Conservation (phyloP, 345 rosid genomes). For the Cardamine resedifolia region DNA sequence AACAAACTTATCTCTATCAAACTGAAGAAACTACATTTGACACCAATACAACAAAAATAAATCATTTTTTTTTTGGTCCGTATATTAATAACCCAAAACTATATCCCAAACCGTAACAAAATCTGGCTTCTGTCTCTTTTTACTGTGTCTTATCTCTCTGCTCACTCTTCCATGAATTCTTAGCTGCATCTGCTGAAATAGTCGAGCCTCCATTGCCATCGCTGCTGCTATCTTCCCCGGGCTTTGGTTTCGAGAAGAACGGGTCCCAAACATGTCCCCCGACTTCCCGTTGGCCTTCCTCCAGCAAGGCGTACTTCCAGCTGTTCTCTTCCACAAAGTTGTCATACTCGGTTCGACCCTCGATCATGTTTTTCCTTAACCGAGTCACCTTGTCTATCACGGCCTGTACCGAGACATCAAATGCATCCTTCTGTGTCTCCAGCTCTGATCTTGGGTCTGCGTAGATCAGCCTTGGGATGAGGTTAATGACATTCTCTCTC, state of each 20-base stretch:
- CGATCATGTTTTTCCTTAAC: conserved; percentile 70
- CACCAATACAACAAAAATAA: conserved; percentile 25
- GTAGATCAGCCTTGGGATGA: conserved; percentile 68
- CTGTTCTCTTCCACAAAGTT: conserved; percentile 85
- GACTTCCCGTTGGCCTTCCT: conserved; percentile 72
- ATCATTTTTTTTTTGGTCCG: conserved; percentile 15
- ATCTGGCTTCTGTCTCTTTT: background rate
- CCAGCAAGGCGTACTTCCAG: conserved; percentile 85
- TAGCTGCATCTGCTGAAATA: conserved; percentile 69
- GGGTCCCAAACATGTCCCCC: conserved; percentile 94
- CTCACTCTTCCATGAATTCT: conserved; percentile 88
- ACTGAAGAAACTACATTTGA: conserved; percentile 29
- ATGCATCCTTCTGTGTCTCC: conserved; percentile 68
- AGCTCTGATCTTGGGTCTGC: conserved; percentile 77
- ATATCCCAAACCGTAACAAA: conserved; percentile 28
- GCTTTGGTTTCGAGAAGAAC: conserved; percentile 87
- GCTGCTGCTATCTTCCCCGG: conserved; percentile 34
- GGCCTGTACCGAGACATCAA: conserved; percentile 79
- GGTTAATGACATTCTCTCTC: conserved; percentile 76
- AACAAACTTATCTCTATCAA: conserved; percentile 28
- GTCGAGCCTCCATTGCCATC: conserved; percentile 47
- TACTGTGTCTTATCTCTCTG: conserved; percentile 55
- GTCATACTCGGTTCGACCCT: conserved; percentile 74
- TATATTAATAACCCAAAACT: conserved; percentile 31
- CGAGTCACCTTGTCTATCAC: conserved; percentile 76